phyloP scores from a whole-genome alignment of 139 green algal species.

The Tetradesmus obliquus region DNA sequence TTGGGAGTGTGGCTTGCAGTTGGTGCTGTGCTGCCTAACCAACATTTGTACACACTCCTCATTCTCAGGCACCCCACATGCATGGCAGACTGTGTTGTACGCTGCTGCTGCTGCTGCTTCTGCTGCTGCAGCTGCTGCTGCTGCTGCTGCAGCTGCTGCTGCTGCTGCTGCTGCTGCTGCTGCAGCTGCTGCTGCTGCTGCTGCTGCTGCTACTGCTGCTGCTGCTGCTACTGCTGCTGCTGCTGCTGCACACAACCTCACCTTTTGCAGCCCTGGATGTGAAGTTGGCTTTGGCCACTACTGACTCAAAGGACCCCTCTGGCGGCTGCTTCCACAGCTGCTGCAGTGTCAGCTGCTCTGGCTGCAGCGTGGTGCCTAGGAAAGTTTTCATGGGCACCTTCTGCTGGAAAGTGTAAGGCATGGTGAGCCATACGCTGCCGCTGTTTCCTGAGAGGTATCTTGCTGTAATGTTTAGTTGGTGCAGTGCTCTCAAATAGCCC shows the following conservation, averaged over 20 bases:
- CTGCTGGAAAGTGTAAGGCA: neutral
- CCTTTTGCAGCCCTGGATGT: neutral
- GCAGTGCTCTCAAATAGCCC: neutral
- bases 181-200: too few relatives aligned
- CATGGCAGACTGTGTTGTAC: too few relatives aligned
- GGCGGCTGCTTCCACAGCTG: neutral
- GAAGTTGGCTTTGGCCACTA: neutral
- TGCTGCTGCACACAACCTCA: neutral
- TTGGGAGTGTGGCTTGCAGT: too few relatives aligned
- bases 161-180: too few relatives aligned
- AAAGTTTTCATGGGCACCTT: neutral
- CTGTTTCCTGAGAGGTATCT: neutral
- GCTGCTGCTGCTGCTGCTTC: too few relatives aligned
- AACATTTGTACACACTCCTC: too few relatives aligned
- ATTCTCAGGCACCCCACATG: too few relatives aligned
- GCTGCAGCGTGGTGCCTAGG: neutral
- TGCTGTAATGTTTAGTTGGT: neutral
- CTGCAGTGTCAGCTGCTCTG: conserved; percentile 3
- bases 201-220: neutral
- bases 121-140: too few relatives aligned
- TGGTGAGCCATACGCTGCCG: neutral
- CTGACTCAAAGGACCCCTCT: neutral
- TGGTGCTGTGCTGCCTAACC: too few relatives aligned
- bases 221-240: too few relatives aligned
- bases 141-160: too few relatives aligned